These are phyloP conservation scores for Penicillium sp. DNA, from an alignment of 2,329 filamentous ascomycete species.

Conservation along the genomic window DNA sequence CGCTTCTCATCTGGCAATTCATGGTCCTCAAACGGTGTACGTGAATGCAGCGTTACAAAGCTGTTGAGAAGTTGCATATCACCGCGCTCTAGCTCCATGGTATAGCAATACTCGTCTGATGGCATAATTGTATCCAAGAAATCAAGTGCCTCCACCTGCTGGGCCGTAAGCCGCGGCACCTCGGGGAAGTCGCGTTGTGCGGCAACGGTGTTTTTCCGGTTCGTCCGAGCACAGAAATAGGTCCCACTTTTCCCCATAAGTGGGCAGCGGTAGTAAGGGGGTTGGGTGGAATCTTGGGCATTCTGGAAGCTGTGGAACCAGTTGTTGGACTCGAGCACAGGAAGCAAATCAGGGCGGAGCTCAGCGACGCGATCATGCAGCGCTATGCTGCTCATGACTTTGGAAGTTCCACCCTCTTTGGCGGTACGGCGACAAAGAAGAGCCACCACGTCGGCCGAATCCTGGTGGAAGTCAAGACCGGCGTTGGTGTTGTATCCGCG, in stretches of 20 bases:
- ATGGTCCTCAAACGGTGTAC: slow-evolving; percentile 5
- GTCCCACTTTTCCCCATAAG: not conserved
- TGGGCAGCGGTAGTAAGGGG: not conserved
- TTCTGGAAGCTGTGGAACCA: not conserved
- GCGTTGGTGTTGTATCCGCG: slow-evolving; percentile 10
- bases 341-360: not conserved
- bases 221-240: not conserved
- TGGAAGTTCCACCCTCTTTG: not conserved
- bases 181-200: not conserved
- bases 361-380: not conserved
- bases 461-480: slow-evolving; percentile 10
- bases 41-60: slow-evolving; percentile 8
- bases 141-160: not conserved
- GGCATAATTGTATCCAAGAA: not conserved
- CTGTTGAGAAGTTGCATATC: slow-evolving; percentile 10
- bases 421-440: not conserved
- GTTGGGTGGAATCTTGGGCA: not conserved
- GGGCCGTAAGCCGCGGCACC: not conserved
- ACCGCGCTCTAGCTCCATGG: slow-evolving; percentile 5
- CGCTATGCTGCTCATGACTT: not conserved
- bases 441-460: slow-evolving; percentile 11
- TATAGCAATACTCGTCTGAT: slow-evolving; percentile 2
- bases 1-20: not conserved
- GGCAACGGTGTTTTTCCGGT: not conserved
- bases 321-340: not conserved